phyloP scores from a whole-genome alignment of 148 eudicot genomes.

The Cornus suecica region DNA sequence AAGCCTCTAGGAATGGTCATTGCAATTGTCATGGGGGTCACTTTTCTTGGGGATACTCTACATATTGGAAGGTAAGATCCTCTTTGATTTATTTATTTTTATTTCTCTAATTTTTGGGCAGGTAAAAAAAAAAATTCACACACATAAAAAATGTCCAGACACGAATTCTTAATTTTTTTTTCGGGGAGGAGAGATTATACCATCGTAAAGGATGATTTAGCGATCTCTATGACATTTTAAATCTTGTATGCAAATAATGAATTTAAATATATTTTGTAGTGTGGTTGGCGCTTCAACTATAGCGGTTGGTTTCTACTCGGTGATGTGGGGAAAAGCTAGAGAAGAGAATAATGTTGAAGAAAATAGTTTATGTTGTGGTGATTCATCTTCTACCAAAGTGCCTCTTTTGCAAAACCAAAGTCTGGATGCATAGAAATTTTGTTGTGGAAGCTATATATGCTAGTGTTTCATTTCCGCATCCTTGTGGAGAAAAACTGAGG shows the following conservation, averaged over 20 bases:
- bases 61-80: constrained; percentile 11
- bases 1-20: constrained; percentile 11
- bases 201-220: too few species aligned
- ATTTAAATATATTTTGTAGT: constrained; percentile 25
- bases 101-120: too few species aligned
- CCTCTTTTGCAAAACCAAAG: constrained; percentile 24
- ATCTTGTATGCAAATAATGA: too few species aligned
- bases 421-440: constrained; percentile 3
- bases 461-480: too few species aligned
- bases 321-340: constrained; percentile 51
- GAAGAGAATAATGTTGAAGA: constrained; percentile 28
- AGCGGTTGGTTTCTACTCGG: constrained; percentile 41
- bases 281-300: constrained; percentile 41
- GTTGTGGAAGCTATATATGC: not conserved
- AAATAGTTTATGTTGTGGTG: constrained; percentile 6
- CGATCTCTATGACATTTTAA: too few species aligned
- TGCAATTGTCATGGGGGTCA: constrained; percentile 11
- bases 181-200: too few species aligned
- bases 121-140: too few species aligned
- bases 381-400: constrained; percentile 13
- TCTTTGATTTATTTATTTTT: not conserved
- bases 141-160: too few species aligned
- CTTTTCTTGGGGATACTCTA: constrained; percentile 6
- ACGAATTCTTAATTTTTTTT: too few species aligned
- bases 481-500: too few species aligned